Evolutionary conservation across 345 rosid genomes (phyloP), one percentile per base, ranked within the genome.

Genomic region (Eucalyptus curtisii): DNA sequence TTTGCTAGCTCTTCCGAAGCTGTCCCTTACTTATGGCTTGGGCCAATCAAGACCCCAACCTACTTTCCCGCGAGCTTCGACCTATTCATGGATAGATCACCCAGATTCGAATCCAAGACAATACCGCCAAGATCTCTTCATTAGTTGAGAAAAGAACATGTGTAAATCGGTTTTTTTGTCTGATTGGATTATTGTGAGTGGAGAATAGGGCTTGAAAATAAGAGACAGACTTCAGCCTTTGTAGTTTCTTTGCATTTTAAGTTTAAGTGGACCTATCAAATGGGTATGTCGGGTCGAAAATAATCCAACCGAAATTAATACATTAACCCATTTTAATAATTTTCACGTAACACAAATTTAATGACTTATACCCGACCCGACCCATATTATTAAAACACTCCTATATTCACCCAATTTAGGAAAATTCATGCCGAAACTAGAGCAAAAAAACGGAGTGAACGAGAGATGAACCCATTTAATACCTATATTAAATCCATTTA

Each of bases 321-420:
- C 30, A 55, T 24, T 55, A 55, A 55, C 6, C 30, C 13, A 22
- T 55, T 55, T 55, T 55, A 55, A 55, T 30, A 13, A 22, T 55
- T 55, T 55, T 25, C 30, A 55, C 30, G 1, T 25, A 55, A 22
- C 13, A 55, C 13, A 55, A 25, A 55, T 55, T 25, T 55, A 55
- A 9, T 24, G 30, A 55, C 12, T 0, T 25, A 9, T 55, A 24
- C 0, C 61, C 61, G 3, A 55, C 6, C 13, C 30, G 0, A 55
- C 13, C 13, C 30, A 24, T 10, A 4, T 55, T 55, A 24, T 55
- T 10, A 55, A 55, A 55, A 24, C 3, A 25, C 30, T 24, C 61
- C 12, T 55, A 24, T 55, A 55, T 55, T 55, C 30, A 24, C 61
- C 61, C 4, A 55, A 55, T 24, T 55, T 55, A 55, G 30, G 30